These are phyloP conservation scores for Boletus sensibilis DNA, from an alignment of 768 basidiomycete genomes.

Conservation along the genomic window DNA sequence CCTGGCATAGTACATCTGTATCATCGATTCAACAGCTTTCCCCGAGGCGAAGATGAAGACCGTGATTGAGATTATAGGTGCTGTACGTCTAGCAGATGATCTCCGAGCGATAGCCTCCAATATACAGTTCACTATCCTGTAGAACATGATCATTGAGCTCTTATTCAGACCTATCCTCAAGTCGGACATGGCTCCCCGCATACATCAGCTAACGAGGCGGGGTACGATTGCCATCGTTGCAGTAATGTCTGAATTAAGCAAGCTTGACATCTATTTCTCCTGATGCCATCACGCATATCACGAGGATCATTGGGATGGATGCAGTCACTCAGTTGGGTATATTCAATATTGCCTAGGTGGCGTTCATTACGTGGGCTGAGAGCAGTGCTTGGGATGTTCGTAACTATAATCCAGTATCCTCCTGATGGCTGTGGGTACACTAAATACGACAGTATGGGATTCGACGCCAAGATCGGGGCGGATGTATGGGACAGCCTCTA, in stretches of 20 bases:
- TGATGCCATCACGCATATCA: too few relatives aligned
- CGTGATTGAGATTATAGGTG: background rate
- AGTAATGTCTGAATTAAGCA: background rate
- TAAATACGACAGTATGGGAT: background rate
- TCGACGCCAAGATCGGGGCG: background rate
- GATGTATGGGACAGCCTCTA: background rate
- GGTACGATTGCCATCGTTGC: too few relatives aligned
- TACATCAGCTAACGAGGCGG: background rate
- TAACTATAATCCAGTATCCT: background rate
- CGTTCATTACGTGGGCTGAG: too few relatives aligned
- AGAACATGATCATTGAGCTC: background rate
- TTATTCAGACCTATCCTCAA: background rate
- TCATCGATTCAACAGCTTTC: background rate
- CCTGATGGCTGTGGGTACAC: too few relatives aligned
- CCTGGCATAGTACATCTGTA: background rate
- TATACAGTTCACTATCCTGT: background rate
- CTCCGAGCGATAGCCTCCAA: background rate
- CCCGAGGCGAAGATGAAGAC: background rate
- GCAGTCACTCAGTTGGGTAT: background rate
- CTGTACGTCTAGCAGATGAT: background rate
- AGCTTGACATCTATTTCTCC: background rate
- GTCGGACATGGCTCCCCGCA: background rate
- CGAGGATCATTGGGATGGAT: background rate
- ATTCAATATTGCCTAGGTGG: background rate
- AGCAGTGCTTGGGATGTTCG: background rate